Evolutionary conservation across 2,329 filamentous ascomycete species (phyloP), one percentile per base, ranked within the genome.

Genomic region (Leptoxyphium fumago): DNA sequence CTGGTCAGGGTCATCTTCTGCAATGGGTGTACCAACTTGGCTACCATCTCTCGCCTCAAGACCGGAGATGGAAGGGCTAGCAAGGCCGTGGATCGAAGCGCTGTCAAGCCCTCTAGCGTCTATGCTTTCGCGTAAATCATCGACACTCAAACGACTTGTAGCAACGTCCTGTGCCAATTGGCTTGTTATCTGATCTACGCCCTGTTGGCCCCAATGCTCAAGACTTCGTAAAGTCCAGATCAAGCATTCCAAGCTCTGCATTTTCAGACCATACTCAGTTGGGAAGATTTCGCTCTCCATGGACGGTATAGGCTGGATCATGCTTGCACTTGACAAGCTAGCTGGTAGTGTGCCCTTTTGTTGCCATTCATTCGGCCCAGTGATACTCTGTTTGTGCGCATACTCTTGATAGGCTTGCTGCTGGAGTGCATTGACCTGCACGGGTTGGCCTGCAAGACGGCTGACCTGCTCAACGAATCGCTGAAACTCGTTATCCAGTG

Each of bases 401-500:
- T 79, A 77, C 41, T 96, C 89, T 58, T 89, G 82, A 52, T 89
- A 96, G 30, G 80, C 77, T 57, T 93, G 84, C 60, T 95, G 86
- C 53, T 94, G 84, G 29, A 78, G 64, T 1, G 82, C 69, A 2
- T 79, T 86, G 34, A 94, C 77, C 9, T 78, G 62, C 4, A 94
- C 80, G 1, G 88, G 80, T 9, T 80, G 74, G 43, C 83, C 91
- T 1, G 87, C 84, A 54, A 94, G 83, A 54, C 82, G 82, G 29
- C 89, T 91, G 14, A 98, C 69, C 62, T 96, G 87, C 61, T 98
- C 93, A 41, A 98, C 88, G 43, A 96, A 80, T 53, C 75, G 71
- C 64, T 98, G 91, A 61, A 94, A 98, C 63, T 96, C 91, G 63
- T 98, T 98, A 65, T 96, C 89, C 47, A 96, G 77, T 9, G 79